These are phyloP conservation scores for Paramecium biaurelia DNA, from an alignment of 73 alveolate species.

Conservation along the genomic window DNA sequence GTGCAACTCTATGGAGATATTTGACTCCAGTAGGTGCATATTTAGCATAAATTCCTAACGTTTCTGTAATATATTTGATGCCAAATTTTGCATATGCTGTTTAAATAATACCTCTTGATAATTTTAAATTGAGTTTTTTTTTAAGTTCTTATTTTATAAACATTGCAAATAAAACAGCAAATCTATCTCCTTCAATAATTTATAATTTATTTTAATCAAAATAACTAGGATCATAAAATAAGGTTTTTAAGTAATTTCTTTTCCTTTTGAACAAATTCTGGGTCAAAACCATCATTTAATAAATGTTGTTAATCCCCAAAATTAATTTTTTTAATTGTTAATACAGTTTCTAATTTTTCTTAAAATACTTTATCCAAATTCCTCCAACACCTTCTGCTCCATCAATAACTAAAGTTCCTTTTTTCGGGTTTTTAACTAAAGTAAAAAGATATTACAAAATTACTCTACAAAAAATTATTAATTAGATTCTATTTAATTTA, in stretches of 20 bases:
- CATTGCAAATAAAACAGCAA: constrained; percentile 73
- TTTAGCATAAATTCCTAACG: constrained; percentile 70
- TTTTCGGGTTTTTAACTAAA: neutral
- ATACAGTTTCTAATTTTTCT: constrained; percentile 39
- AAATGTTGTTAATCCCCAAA: constrained; percentile 64
- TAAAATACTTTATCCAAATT: constrained; percentile 60
- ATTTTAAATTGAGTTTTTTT: neutral
- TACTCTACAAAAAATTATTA: constrained; percentile 18
- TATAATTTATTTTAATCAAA: neutral
- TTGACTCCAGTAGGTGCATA: constrained; percentile 94
- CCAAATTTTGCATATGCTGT: constrained; percentile 93
- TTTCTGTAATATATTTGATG: constrained; percentile 77
- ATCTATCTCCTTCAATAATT: constrained; percentile 88
- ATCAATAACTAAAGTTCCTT: constrained; percentile 67
- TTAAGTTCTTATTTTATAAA: constrained; percentile 63
- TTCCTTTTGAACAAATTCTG: constrained; percentile 86
- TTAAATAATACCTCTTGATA: constrained; percentile 77
- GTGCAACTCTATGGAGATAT: constrained; percentile 86
- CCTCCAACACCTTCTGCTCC: constrained; percentile 94
- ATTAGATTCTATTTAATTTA: neutral
- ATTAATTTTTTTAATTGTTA: constrained; percentile 67
- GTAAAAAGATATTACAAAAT: neutral
- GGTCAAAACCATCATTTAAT: constrained; percentile 88
- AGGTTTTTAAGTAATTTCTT: constrained; percentile 75
- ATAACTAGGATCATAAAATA: constrained; percentile 32